Evolutionary conservation across 2,329 filamentous ascomycete genomes (phyloP).

Genomic region (Fusarium bulbicola): DNA sequence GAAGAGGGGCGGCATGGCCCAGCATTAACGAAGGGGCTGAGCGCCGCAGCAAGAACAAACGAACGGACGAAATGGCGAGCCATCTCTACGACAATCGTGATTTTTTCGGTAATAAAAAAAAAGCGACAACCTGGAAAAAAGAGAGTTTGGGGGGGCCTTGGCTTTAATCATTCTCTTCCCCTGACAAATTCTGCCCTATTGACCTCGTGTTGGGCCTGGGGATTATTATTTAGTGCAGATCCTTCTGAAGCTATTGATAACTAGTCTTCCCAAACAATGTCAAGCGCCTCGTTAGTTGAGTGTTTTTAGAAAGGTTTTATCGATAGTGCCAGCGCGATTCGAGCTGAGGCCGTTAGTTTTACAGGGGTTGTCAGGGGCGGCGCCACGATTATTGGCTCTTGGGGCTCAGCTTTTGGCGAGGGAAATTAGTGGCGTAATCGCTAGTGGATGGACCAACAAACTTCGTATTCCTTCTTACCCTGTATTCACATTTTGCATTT

Average conservation of each 20-base stretch:
- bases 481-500: not conserved
- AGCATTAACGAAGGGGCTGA: slow-evolving; percentile 4
- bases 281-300: not conserved
- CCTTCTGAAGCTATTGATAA: not conserved
- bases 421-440: not conserved
- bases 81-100: not conserved
- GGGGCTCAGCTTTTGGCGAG: not conserved
- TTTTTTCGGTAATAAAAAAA: not conserved
- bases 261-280: not conserved
- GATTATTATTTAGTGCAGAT: not conserved
- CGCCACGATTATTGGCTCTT: not conserved
- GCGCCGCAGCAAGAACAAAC: slow-evolving; percentile 5
- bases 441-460: not conserved
- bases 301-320: not conserved
- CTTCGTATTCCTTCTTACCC: not conserved
- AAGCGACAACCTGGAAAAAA: not conserved
- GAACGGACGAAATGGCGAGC: slow-evolving; percentile 20
- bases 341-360: not conserved
- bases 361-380: not conserved
- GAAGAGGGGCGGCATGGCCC: slow-evolving; percentile 16
- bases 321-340: not conserved
- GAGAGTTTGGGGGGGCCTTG: not conserved
- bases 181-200: not conserved
- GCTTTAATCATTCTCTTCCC: not conserved
- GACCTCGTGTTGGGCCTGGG: not conserved